Conservation (phyloP, 768 basidiomycete genomes). For the Agrocybe pediades region DNA sequence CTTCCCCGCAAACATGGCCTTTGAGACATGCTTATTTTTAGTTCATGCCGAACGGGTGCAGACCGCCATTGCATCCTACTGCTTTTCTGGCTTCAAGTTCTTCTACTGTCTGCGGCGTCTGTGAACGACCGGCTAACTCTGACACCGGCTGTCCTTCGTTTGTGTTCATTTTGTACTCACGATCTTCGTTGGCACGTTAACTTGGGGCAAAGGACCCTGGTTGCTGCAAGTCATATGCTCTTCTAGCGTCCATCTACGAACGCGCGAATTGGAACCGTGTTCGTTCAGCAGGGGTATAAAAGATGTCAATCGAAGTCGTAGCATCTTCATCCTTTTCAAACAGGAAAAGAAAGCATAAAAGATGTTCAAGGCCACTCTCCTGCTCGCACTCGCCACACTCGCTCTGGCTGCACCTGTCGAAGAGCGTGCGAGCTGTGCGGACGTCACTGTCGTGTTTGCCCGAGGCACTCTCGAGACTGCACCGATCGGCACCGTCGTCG, state of each 20-base stretch:
- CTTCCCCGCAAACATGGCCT: neutral
- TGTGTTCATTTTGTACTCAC: neutral
- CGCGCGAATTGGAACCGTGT: neutral
- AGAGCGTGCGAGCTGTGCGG: slow-evolving; percentile 21
- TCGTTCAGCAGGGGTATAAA: neutral
- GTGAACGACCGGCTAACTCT: neutral
- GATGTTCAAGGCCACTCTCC: slow-evolving; percentile 11
- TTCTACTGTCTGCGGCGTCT: neutral
- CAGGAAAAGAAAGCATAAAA: neutral
- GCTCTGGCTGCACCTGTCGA: neutral
- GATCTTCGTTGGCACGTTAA: too few relatives aligned
- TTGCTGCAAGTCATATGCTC: neutral
- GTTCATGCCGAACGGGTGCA: neutral
- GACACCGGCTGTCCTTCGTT: neutral
- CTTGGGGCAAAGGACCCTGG: neutral
- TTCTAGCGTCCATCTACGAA: neutral
- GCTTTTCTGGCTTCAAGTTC: neutral
- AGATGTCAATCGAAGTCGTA: neutral
- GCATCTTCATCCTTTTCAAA: neutral
- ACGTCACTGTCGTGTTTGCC: slow-evolving; percentile 38
- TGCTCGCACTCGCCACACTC: neutral
- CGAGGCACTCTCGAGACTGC: slow-evolving; percentile 35
- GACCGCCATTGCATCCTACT: neutral
- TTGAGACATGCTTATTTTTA: neutral
- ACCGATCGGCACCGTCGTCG: slow-evolving; percentile 36